Percentiles rank a stretch among this genome's conserved stretches.
These are phyloP conservation scores for Xylaria sp. DNA, from an alignment of 2,329 filamentous ascomycete species.

Conservation along the genomic window DNA sequence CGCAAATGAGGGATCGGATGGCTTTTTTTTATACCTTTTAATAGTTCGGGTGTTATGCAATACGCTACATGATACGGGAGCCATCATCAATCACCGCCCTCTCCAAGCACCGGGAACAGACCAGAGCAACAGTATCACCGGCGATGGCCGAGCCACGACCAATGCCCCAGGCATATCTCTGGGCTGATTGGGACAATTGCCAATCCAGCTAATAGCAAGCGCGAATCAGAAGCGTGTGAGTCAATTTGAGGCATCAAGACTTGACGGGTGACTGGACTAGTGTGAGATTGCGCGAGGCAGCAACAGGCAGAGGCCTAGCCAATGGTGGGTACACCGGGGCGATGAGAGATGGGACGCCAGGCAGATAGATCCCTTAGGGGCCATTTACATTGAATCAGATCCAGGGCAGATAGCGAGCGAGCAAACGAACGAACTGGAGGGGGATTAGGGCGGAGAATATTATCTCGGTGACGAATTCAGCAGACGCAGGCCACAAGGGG, in stretches of 20 bases:
- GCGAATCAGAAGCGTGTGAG: slow-evolving; percentile 19
- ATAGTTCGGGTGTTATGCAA: not conserved
- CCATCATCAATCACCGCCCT: not conserved
- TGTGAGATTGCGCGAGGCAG: slow-evolving; percentile 31
- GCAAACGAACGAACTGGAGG: slow-evolving; percentile 8
- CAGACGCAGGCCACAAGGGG: not conserved
- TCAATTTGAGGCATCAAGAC: slow-evolving; percentile 28
- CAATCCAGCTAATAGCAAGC: slow-evolving; percentile 4
- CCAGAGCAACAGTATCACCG: slow-evolving; percentile 17
- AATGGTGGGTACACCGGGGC: slow-evolving; percentile 32
- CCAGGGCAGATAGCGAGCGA: slow-evolving; percentile 14
- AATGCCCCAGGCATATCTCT: slow-evolving; percentile 32
- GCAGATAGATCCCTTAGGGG: slow-evolving; percentile 26
- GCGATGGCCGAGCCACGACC: slow-evolving; percentile 24
- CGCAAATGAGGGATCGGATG: slow-evolving; percentile 12
- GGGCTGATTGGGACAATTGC: slow-evolving; percentile 22
- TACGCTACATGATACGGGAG: slow-evolving; percentile 5
- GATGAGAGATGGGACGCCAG: slow-evolving; percentile 22
- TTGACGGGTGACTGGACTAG: slow-evolving; percentile 12
- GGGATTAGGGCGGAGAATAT: not conserved
- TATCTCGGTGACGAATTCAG: slow-evolving; percentile 19
- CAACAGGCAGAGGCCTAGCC: slow-evolving; percentile 11
- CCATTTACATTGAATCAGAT: slow-evolving; percentile 6
- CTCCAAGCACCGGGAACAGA: not conserved
- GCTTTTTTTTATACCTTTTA: slow-evolving; percentile 3